Conservation (phyloP, 441 rosid genomes). For the Mallotus repandus region DNA sequence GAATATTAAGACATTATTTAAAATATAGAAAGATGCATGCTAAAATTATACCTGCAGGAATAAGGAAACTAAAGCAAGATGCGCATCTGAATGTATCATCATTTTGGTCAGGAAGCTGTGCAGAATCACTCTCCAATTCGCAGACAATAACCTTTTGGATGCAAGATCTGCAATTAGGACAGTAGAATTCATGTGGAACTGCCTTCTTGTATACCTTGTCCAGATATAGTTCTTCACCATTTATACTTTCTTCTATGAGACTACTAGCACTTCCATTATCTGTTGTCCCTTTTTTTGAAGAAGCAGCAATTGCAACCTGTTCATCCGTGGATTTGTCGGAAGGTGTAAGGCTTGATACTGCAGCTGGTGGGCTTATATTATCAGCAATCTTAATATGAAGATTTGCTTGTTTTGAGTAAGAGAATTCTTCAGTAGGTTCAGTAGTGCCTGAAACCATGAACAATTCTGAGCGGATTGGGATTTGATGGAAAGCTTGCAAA, state of each 20-base stretch:
- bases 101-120: not conserved
- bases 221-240: not conserved
- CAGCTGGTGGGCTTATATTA: not conserved
- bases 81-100: slow-evolving; percentile 4
- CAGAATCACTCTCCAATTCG: not conserved
- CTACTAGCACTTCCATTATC: not conserved
- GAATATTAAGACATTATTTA: not conserved
- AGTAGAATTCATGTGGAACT: slow-evolving; percentile 10
- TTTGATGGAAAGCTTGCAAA: too few relatives aligned
- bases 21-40: too few relatives aligned
- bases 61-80: slow-evolving; percentile 19
- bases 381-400: not conserved
- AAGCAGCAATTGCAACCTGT: not conserved
- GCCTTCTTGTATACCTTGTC: not conserved
- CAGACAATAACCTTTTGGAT: slow-evolving; percentile 21
- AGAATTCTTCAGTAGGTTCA: not conserved
- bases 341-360: not conserved
- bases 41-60: not conserved
- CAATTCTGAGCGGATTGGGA: not conserved
- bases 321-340: not conserved
- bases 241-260: not conserved
- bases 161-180: slow-evolving; percentile 23
- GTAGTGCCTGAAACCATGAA: not conserved
- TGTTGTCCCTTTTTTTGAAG: not conserved
- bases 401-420: not conserved